Conservation (phyloP, 495 filamentous ascomycete species). For the Rusavskia elegans region DNA sequence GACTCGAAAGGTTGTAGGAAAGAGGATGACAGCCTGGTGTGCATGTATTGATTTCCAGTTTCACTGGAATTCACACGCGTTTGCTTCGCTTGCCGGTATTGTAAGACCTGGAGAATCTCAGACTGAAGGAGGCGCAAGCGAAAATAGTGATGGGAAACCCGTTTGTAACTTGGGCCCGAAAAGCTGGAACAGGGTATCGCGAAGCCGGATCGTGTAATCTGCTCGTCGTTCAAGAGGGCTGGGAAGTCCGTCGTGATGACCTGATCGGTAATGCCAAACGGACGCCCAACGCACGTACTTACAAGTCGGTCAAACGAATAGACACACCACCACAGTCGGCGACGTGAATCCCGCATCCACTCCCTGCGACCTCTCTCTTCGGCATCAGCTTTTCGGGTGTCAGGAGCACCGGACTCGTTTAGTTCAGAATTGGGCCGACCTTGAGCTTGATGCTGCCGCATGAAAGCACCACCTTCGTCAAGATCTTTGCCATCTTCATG, state of each 20-base stretch:
- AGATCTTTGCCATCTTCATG: constrained; percentile 76
- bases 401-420: neutral
- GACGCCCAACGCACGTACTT: constrained; percentile 78
- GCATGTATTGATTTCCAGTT: constrained; percentile 51
- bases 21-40: constrained; percentile 63
- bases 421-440: neutral
- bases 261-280: constrained; percentile 86
- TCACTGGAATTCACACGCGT: constrained; percentile 40
- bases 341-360: constrained; percentile 73
- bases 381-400: constrained; percentile 21
- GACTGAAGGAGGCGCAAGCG: constrained; percentile 83
- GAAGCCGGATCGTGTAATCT: constrained; percentile 77
- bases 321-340: constrained; percentile 90
- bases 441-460: neutral
- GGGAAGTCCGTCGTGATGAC: constrained; percentile 91
- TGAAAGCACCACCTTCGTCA: constrained; percentile 19
- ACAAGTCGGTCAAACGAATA: constrained; percentile 90
- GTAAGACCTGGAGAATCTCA: constrained; percentile 85
- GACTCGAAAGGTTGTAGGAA: constrained; percentile 73
- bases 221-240: constrained; percentile 69
- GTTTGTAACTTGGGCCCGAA: constrained; percentile 61
- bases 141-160: constrained; percentile 82
- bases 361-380: constrained; percentile 61
- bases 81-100: constrained; percentile 67
- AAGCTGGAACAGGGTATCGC: constrained; percentile 31